Conservation (phyloP, 2,329 filamentous ascomycete genomes). For the Ramichloridium luteum region DNA sequence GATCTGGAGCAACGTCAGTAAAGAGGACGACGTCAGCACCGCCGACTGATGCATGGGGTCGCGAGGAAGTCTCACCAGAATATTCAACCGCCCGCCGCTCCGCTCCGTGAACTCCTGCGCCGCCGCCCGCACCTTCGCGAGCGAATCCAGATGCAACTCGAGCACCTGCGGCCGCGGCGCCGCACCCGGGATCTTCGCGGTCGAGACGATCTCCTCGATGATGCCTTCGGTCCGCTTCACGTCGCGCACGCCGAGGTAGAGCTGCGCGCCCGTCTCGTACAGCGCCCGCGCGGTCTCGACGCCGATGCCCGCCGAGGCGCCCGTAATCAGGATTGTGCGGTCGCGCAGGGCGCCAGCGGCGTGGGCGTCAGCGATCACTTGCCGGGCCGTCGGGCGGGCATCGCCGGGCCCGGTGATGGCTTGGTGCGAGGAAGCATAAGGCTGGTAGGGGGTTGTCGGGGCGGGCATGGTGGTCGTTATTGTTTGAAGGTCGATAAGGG, state of each 20-base stretch:
- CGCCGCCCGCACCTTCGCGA: slow-evolving; percentile 23
- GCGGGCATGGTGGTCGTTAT: slow-evolving; percentile 5
- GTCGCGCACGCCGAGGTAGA: slow-evolving; percentile 35
- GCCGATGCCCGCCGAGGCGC: slow-evolving; percentile 35
- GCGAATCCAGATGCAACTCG: slow-evolving; percentile 23
- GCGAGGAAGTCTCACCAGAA: too few relatives aligned
- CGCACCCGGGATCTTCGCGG: slow-evolving; percentile 8
- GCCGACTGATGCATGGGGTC: too few relatives aligned
- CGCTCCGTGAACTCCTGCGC: slow-evolving; percentile 23
- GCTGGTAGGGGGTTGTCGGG: slow-evolving; percentile 16
- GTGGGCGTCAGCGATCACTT: slow-evolving; percentile 17
- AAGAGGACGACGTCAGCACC: too few relatives aligned
- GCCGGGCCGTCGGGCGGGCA: slow-evolving; percentile 20
- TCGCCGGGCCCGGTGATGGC: slow-evolving; percentile 15
- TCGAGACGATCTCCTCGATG: slow-evolving; percentile 19
- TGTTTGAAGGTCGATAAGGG: too few relatives aligned
- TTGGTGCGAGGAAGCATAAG: slow-evolving; percentile 16
- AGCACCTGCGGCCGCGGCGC: slow-evolving; percentile 13
- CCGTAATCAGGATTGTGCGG: slow-evolving; percentile 33
- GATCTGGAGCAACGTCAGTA: slow-evolving; percentile 13
- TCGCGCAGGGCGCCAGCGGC: slow-evolving; percentile 25
- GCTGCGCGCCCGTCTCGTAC: slow-evolving; percentile 32
- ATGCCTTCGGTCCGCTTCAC: slow-evolving; percentile 27
- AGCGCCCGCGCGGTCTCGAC: slow-evolving; percentile 35
- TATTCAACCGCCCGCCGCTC: slow-evolving; percentile 25